phyloP scores from a whole-genome alignment of 2,329 filamentous ascomycete genomes.

The Fusarium succisae region DNA sequence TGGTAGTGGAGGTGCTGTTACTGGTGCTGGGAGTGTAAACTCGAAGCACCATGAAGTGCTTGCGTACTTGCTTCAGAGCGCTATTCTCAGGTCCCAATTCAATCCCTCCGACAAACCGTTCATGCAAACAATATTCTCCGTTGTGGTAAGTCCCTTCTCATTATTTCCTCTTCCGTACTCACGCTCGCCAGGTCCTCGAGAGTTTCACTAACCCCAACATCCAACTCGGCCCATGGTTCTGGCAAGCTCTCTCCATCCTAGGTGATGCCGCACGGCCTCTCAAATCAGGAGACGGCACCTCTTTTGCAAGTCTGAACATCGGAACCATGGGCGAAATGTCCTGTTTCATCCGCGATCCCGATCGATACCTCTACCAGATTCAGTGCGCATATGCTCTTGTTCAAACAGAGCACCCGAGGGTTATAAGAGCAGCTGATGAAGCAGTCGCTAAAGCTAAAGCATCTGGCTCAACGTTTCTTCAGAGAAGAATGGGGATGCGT shows the following conservation, averaged over 20 bases:
- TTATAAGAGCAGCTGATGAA: neutral
- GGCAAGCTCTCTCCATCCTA: neutral
- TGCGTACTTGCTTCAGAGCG: neutral
- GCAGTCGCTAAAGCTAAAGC: neutral
- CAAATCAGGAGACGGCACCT: neutral
- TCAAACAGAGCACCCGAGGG: neutral
- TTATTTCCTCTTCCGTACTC: accelerated
- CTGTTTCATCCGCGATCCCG: neutral
- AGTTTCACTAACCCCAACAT: neutral
- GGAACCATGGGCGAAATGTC: neutral
- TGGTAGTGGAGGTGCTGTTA: neutral
- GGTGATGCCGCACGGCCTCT: neutral
- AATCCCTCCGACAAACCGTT: neutral
- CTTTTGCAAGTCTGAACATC: neutral
- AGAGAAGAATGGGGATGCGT: neutral
- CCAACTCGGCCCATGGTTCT: neutral
- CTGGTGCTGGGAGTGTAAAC: accelerated
- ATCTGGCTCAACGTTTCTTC: neutral
- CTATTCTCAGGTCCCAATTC: neutral
- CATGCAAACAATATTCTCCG: neutral
- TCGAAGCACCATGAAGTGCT: slow-evolving; percentile 5
- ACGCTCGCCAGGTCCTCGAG: neutral
- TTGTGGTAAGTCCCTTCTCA: neutral
- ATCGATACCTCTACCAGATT: slow-evolving; percentile 5
- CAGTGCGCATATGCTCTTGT: neutral